phyloP scores from a whole-genome alignment of 1,284 basidiomycete genomes.

The Ceratobasidium sp. region DNA sequence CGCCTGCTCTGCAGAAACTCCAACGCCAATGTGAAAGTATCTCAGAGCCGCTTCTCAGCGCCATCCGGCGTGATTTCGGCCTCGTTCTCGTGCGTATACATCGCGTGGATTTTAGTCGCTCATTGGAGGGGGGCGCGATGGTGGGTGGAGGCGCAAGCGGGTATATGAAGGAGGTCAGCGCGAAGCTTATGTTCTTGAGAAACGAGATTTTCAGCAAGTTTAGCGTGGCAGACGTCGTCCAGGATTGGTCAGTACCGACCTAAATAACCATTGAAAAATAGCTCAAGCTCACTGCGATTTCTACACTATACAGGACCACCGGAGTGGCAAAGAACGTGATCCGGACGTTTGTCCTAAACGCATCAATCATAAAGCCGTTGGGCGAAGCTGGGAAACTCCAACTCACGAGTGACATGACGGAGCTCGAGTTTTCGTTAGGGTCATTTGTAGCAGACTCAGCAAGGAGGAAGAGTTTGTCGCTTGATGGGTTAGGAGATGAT shows the following conservation, averaged over 20 bases:
- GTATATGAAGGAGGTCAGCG: slow-evolving; percentile 91
- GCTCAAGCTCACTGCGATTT: not conserved
- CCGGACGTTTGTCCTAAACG: slow-evolving; percentile 87
- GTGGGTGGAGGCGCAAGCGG: slow-evolving; percentile 70
- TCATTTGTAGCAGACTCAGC: slow-evolving; percentile 73
- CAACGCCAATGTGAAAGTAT: slow-evolving; percentile 71
- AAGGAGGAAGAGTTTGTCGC: slow-evolving; percentile 65
- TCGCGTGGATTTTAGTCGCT: slow-evolving; percentile 81
- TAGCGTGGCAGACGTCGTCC: slow-evolving; percentile 75
- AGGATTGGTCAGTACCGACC: slow-evolving; percentile 72
- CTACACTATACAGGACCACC: slow-evolving; percentile 66
- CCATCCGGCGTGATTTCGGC: slow-evolving; percentile 83
- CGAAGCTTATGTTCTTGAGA: slow-evolving; percentile 86
- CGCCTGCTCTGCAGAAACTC: slow-evolving; percentile 64
- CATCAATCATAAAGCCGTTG: slow-evolving; percentile 87
- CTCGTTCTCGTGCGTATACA: slow-evolving; percentile 85
- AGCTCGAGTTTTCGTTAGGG: slow-evolving; percentile 90
- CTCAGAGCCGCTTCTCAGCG: slow-evolving; percentile 76
- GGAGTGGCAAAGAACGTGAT: slow-evolving; percentile 81
- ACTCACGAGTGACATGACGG: slow-evolving; percentile 94
- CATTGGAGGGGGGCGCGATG: slow-evolving; percentile 56
- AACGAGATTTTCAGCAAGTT: slow-evolving; percentile 79
- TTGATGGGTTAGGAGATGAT: slow-evolving; percentile 82
- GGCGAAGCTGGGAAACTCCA: slow-evolving; percentile 92
- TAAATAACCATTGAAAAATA: not conserved